Evolutionary conservation across 306 rosid genomes (phyloP).

Genomic region (Fragaria ananassa): DNA sequence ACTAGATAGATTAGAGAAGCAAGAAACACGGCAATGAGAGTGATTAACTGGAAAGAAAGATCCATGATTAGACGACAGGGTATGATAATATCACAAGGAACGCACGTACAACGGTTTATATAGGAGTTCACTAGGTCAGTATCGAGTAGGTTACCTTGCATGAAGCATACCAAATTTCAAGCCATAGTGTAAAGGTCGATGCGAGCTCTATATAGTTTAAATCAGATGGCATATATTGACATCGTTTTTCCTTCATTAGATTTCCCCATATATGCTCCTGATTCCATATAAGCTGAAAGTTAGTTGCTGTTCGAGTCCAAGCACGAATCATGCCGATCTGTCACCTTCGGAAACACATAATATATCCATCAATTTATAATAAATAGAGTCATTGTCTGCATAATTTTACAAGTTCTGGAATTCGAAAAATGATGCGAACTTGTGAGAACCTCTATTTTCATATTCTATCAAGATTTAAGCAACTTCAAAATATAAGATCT

Average conservation of each 20-base stretch:
- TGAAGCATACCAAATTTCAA: not conserved
- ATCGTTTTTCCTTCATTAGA: no score
- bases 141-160: not conserved
- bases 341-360: not conserved
- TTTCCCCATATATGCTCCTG: not conserved
- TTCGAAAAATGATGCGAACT: no score
- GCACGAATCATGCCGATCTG: not conserved
- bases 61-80: not conserved
- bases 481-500: no score
- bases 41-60: not conserved
- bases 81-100: not conserved
- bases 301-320: not conserved
- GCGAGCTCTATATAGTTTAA: no score
- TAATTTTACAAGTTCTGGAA: no score
- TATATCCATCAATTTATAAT: no score
- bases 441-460: no score
- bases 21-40: slow-evolving; percentile 1
- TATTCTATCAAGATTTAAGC: no score
- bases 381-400: no score
- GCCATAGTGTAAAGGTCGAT: no score
- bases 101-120: not conserved
- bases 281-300: not conserved
- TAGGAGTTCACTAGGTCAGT: no score
- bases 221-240: no score
- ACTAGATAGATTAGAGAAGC: slow-evolving; percentile 19